phyloP scores from a whole-genome alignment of 2,329 filamentous ascomycete genomes.

The Meredithiella fracta region DNA sequence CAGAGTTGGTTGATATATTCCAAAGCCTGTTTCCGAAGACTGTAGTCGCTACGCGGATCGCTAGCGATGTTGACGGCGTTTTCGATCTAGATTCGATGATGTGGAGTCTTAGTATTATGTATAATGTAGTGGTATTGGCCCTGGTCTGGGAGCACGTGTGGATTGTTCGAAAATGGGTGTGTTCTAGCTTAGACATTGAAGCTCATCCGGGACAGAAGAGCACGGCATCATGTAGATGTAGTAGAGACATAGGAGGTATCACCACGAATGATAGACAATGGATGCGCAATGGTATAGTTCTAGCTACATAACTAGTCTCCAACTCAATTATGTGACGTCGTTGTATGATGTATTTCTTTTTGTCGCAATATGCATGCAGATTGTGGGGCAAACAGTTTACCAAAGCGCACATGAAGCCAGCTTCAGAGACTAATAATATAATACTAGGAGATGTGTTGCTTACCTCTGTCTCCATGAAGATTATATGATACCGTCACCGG shows the following conservation, averaged over 20 bases:
- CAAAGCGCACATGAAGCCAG: not conserved
- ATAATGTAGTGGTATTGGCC: not conserved
- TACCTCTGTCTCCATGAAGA: slow-evolving; percentile 14
- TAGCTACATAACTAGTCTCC: not conserved
- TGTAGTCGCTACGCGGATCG: slow-evolving; percentile 59
- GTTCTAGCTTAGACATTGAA: not conserved
- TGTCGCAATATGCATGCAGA: not conserved
- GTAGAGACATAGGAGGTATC: no score
- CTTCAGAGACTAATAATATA: not conserved
- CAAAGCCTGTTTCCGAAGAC: slow-evolving; percentile 66
- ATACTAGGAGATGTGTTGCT: not conserved
- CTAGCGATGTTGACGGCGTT: slow-evolving; percentile 91
- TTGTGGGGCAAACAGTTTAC: not conserved
- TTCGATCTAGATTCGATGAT: slow-evolving; percentile 47
- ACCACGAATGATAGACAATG: no score
- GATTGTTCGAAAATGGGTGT: not conserved
- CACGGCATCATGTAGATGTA: no score
- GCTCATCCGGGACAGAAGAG: no score
- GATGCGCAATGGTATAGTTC: not conserved
- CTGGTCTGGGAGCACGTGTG: not conserved
- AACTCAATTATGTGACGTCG: not conserved
- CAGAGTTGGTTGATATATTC: slow-evolving; percentile 66
- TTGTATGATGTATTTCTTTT: not conserved
- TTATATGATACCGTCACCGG: slow-evolving; percentile 6
- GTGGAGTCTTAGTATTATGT: not conserved